A percentile compares a stretch with the other conserved stretches of the same genome.
phyloP scores from a whole-genome alignment of 306 rosid genomes.

The Hylodesmum podocarpum region DNA sequence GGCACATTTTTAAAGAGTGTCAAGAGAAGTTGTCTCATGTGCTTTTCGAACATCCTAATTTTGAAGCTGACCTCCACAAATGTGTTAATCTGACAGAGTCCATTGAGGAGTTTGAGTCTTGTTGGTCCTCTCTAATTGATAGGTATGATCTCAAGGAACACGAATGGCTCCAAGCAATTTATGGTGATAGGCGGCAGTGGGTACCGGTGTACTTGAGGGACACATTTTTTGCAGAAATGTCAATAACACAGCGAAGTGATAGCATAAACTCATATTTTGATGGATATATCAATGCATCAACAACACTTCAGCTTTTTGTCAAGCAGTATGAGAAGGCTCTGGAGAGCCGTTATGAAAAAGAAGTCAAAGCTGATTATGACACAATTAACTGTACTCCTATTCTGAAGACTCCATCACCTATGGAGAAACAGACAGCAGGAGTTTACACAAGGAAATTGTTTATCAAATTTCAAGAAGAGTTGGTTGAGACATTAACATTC shows the following conservation, averaged over 20 bases:
- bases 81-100: conserved; percentile 39
- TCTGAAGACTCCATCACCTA: conserved; percentile 42
- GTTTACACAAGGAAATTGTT: conserved; percentile 39
- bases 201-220: conserved; percentile 43
- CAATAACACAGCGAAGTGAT: conserved; percentile 42
- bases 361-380: conserved; percentile 42
- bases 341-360: conserved; percentile 40
- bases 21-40: conserved; percentile 40
- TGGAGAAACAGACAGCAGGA: conserved; percentile 43
- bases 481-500: conserved; percentile 42
- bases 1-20: conserved; percentile 43
- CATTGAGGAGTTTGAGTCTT: conserved; percentile 35
- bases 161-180: conserved; percentile 36
- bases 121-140: conserved; percentile 37
- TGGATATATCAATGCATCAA: conserved; percentile 42
- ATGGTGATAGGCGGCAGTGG: conserved; percentile 38
- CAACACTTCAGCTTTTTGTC: conserved; percentile 38
- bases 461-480: conserved; percentile 37
- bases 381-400: conserved; percentile 33
- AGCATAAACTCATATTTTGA: conserved; percentile 43
- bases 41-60: conserved; percentile 29
- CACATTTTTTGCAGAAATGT: conserved; percentile 40
- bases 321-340: conserved; percentile 40
- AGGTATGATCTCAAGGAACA: conserved; percentile 30
- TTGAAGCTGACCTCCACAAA: conserved; percentile 39